Percentiles rank a stretch among this genome's conserved stretches.
Evolutionary conservation across 352 stramenopile species (phyloP).

Genomic region (Pelagophyceae sp.): DNA sequence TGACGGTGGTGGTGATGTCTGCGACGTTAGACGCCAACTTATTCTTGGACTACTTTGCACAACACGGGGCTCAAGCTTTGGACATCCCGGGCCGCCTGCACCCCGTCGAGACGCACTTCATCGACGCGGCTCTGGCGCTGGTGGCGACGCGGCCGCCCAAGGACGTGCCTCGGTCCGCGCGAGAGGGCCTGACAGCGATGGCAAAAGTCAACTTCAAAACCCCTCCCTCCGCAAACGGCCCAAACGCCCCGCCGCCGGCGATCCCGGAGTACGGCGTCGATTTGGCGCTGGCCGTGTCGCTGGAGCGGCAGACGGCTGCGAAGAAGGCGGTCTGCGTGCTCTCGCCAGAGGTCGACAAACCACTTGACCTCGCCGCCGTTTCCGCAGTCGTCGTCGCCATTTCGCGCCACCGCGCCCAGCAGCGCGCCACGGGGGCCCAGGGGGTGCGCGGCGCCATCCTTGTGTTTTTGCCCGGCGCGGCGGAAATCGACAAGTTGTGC

Average conservation of each 20-base stretch:
- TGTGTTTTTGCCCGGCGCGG: slow-evolving; percentile 92
- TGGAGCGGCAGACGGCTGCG: not conserved
- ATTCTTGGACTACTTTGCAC: slow-evolving; percentile 85
- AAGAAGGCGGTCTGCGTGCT: slow-evolving; percentile 41
- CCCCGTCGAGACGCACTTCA: slow-evolving; percentile 57
- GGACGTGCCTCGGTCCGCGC: not conserved
- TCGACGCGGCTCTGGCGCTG: slow-evolving; percentile 78
- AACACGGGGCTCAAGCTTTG: slow-evolving; percentile 23
- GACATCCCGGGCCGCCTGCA: slow-evolving; percentile 82
- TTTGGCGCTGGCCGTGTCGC: not conserved
- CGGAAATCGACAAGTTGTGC: slow-evolving; percentile 67
- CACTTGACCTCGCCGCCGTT: not conserved
- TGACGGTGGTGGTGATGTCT: slow-evolving; percentile 91
- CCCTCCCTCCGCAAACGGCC: not conserved
- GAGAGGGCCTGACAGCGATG: too few species aligned
- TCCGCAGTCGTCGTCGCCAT: not conserved
- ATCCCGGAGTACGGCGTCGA: not conserved
- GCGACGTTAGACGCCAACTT: slow-evolving; percentile 85
- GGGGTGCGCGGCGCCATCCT: too few species aligned
- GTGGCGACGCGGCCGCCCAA: not conserved
- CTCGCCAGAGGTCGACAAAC: slow-evolving; percentile 34
- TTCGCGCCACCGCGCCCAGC: slow-evolving; percentile 30
- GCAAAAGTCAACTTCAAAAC: too few species aligned
- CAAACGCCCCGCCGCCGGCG: too few species aligned
- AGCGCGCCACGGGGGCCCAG: slow-evolving; percentile 33